Conservation (phyloP, 2,329 filamentous ascomycete genomes). For the Penicillium brevicompactum region DNA sequence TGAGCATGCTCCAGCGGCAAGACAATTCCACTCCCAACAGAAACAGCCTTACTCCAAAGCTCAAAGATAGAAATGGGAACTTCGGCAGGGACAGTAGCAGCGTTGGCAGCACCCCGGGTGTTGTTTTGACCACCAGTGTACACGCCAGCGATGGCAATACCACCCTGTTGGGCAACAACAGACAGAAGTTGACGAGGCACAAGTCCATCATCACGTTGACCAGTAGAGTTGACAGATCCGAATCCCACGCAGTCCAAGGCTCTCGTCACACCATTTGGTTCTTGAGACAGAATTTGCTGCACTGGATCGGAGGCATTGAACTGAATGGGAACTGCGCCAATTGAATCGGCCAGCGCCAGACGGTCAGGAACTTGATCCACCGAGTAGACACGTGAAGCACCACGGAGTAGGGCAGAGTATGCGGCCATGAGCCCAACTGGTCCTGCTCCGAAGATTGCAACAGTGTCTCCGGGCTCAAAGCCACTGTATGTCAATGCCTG, state of each 20-base stretch:
- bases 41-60: not conserved
- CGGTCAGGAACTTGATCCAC: constrained; percentile 64
- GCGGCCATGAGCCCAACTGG: constrained; percentile 68
- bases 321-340: constrained; percentile 60
- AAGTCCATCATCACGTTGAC: not conserved
- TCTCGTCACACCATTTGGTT: constrained; percentile 12
- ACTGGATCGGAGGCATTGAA: constrained; percentile 59
- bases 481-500: constrained; percentile 38
- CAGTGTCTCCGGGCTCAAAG: constrained; percentile 53
- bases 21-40: not conserved
- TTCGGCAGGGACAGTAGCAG: not conserved
- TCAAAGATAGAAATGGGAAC: not conserved
- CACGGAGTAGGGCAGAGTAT: constrained; percentile 62
- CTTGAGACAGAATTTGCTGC: constrained; percentile 33
- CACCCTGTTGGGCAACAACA: not conserved
- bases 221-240: constrained; percentile 8
- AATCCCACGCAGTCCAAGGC: constrained; percentile 20
- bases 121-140: not conserved
- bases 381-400: constrained; percentile 62
- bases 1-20: not conserved
- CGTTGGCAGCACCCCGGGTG: not conserved
- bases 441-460: constrained; percentile 65
- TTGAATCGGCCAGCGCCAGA: constrained; percentile 59
- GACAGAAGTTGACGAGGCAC: not conserved
- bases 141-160: not conserved